Conservation (phyloP, 1,139 yeast species). For the Suzukiozyma palmioleophila region DNA sequence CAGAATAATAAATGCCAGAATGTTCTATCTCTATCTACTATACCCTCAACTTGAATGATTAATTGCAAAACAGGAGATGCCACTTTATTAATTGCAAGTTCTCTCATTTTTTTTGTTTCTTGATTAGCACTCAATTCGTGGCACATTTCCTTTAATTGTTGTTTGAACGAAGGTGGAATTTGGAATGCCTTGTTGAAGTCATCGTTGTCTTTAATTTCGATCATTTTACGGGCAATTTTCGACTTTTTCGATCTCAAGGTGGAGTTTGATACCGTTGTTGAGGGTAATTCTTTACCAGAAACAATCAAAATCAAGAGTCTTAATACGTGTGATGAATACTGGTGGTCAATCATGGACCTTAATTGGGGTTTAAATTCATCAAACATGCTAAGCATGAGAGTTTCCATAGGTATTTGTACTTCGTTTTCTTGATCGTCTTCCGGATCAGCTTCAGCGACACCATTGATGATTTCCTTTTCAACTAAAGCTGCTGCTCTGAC, state of each 20-base stretch:
- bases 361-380: slow-evolving; percentile 63
- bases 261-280: slow-evolving; percentile 67
- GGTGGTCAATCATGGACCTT: slow-evolving; percentile 60
- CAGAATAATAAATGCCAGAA: slow-evolving; percentile 57
- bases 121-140: slow-evolving; percentile 34
- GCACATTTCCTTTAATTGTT: slow-evolving; percentile 48
- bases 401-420: slow-evolving; percentile 51
- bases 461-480: slow-evolving; percentile 56
- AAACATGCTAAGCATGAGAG: slow-evolving; percentile 57
- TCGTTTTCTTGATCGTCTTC: slow-evolving; percentile 28
- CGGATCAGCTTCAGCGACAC: slow-evolving; percentile 31
- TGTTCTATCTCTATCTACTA: slow-evolving; percentile 64
- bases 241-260: slow-evolving; percentile 81
- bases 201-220: slow-evolving; percentile 74
- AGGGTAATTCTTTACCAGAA: slow-evolving; percentile 78
- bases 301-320: slow-evolving; percentile 67
- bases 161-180: slow-evolving; percentile 68
- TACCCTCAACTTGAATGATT: slow-evolving; percentile 76
- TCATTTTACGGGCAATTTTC: slow-evolving; percentile 88
- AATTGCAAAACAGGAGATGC: slow-evolving; percentile 89
- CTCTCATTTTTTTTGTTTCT: slow-evolving; percentile 53
- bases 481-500: slow-evolving; percentile 72
- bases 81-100: slow-evolving; percentile 69
- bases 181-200: slow-evolving; percentile 65
- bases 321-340: slow-evolving; percentile 84